Conservation (phyloP, 2,329 filamentous ascomycete species). For the Atkinsonella hypoxylon region DNA sequence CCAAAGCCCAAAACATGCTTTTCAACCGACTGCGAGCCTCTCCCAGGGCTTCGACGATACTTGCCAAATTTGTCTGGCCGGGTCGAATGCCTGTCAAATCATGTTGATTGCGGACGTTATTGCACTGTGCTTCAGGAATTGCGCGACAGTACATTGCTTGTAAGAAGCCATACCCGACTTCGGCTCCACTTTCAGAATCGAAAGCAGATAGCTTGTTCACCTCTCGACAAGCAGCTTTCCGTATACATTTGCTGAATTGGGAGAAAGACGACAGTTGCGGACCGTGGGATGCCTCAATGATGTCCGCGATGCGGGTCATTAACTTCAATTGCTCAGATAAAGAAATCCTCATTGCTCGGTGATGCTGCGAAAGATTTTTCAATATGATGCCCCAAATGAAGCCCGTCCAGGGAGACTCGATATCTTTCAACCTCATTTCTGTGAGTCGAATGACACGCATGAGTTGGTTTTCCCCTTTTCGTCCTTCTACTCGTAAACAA, state of each 20-base stretch:
- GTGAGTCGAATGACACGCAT: conserved; percentile 20
- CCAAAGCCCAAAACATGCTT: conserved; percentile 15
- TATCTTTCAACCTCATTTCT: conserved; percentile 13
- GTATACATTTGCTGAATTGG: conserved; percentile 13
- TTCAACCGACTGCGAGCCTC: conserved; percentile 15
- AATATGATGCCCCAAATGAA: conserved; percentile 23
- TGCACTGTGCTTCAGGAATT: too few species aligned
- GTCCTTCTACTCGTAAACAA: conserved; percentile 13
- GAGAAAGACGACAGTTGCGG: conserved; percentile 10
- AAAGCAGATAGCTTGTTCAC: conserved; percentile 10
- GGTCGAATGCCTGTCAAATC: too few species aligned
- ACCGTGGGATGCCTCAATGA: conserved; percentile 16
- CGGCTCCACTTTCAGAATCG: neutral
- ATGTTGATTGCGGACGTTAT: neutral
- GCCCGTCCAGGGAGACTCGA: conserved; percentile 16
- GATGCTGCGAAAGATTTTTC: conserved; percentile 21
- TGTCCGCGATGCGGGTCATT: conserved; percentile 16
- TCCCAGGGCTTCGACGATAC: conserved; percentile 9
- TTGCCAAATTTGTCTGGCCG: neutral
- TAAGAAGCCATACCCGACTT: neutral
- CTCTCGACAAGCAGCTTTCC: conserved; percentile 14
- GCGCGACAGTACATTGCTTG: neutral
- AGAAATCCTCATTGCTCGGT: conserved; percentile 15
- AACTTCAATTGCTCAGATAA: conserved; percentile 19
- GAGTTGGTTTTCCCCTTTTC: conserved; percentile 14